phyloP scores from a whole-genome alignment of 1,284 basidiomycete species.

The Phylloboletellus chloephorus region DNA sequence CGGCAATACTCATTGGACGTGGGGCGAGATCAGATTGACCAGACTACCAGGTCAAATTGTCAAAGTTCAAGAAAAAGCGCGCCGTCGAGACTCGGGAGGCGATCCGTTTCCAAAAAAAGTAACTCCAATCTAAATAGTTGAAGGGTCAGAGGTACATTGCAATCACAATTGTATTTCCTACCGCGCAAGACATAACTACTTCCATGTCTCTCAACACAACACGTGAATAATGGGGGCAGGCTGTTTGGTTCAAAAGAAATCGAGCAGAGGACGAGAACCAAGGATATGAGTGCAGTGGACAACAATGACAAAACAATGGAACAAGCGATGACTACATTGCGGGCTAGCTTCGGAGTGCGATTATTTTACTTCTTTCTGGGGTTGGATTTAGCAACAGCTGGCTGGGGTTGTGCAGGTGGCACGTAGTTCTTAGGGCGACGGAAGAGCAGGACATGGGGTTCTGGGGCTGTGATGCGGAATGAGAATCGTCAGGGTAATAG shows the following conservation, averaged over 20 bases:
- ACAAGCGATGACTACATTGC: constrained; percentile 25
- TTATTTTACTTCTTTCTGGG: constrained; percentile 33
- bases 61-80: not conserved
- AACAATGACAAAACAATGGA: constrained; percentile 17
- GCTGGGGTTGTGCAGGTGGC: constrained; percentile 40
- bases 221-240: constrained; percentile 5
- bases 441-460: constrained; percentile 82
- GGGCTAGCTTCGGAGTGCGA: constrained; percentile 5
- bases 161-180: constrained; percentile 12
- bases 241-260: constrained; percentile 10
- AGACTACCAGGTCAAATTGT: not conserved
- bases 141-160: constrained; percentile 9
- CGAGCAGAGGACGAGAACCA: constrained; percentile 10
- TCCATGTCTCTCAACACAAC: constrained; percentile 11
- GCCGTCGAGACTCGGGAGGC: not conserved
- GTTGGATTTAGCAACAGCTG: constrained; percentile 32
- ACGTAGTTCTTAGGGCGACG: constrained; percentile 64
- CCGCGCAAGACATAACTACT: constrained; percentile 7
- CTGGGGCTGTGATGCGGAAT: constrained; percentile 54
- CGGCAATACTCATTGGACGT: no score
- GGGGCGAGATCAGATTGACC: no score
- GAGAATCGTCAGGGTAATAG: constrained; percentile 4
- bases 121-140: constrained; percentile 6
- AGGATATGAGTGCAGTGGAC: constrained; percentile 20
- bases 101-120: not conserved